These are phyloP conservation scores for Teunomyces atbi DNA, from an alignment of 805 yeast species.

Conservation along the genomic window DNA sequence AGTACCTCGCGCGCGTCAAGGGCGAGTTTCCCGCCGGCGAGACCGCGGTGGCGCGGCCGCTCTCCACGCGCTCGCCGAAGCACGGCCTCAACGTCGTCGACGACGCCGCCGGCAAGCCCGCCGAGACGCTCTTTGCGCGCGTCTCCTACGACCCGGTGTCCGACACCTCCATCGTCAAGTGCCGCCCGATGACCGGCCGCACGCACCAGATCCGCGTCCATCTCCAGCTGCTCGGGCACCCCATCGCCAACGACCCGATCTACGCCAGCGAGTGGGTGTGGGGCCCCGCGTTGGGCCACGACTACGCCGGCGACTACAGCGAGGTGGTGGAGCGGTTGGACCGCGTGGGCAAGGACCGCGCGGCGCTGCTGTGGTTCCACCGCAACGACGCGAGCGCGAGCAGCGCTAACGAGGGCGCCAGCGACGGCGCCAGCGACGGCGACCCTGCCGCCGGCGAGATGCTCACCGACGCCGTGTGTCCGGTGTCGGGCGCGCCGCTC, in stretches of 20 bases:
- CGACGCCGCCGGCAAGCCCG: slow-evolving; percentile 58
- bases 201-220: slow-evolving; percentile 96
- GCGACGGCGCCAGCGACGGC: too few relatives aligned
- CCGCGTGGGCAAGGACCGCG: slow-evolving; percentile 64
- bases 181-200: slow-evolving; percentile 88
- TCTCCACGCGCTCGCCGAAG: slow-evolving; percentile 71
- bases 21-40: slow-evolving; percentile 73
- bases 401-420: too few relatives aligned
- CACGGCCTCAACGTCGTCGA: slow-evolving; percentile 60
- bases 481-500: slow-evolving; percentile 63
- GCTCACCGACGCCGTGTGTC: slow-evolving; percentile 57
- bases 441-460: too few relatives aligned
- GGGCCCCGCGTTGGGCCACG: slow-evolving; percentile 74
- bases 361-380: slow-evolving; percentile 68
- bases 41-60: slow-evolving; percentile 61
- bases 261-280: slow-evolving; percentile 77
- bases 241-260: slow-evolving; percentile 60
- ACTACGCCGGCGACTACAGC: slow-evolving; percentile 44
- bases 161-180: slow-evolving; percentile 66
- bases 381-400: slow-evolving; percentile 46
- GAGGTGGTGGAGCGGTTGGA: slow-evolving; percentile 52
- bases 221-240: slow-evolving; percentile 76
- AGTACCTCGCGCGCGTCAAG: slow-evolving; percentile 81
- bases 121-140: slow-evolving; percentile 67
- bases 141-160: slow-evolving; percentile 62